Conservation (phyloP, 2,329 filamentous ascomycete genomes). For the Fusarium nurragi region DNA sequence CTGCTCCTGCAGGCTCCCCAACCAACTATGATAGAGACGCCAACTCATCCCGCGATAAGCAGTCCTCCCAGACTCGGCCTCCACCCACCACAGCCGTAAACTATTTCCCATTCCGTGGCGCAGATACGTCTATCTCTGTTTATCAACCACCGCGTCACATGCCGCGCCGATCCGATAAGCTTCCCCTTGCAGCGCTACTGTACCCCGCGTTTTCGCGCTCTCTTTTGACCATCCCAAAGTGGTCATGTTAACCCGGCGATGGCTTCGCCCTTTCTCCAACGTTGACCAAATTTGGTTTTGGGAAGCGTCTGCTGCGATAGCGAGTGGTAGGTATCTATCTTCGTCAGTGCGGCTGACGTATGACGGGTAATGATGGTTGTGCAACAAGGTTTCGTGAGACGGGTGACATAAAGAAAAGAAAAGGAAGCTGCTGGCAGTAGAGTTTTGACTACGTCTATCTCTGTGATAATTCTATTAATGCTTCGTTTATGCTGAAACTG, state of each 20-base stretch:
- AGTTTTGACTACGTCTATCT: neutral
- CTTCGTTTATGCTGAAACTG: no score
- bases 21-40: neutral
- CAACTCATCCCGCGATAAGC: neutral
- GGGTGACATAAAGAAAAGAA: constrained; percentile 35
- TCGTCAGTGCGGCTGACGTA: neutral
- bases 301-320: neutral
- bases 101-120: constrained; percentile 14
- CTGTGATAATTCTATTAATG: neutral
- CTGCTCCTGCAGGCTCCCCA: no score
- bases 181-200: neutral
- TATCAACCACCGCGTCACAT: constrained; percentile 24
- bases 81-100: constrained; percentile 7
- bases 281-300: constrained; percentile 20
- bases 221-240: constrained; percentile 15
- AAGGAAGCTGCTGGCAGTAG: constrained; percentile 11
- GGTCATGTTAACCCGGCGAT: constrained; percentile 32
- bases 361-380: neutral
- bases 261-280: constrained; percentile 24
- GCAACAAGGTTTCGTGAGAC: neutral
- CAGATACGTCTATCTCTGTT: neutral
- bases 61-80: no score
- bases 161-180: constrained; percentile 29
- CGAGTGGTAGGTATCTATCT: neutral
- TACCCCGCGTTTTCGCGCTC: constrained; percentile 30